Evolutionary conservation across 2,329 filamentous ascomycete species (phyloP).

Genomic region (Sphaerulina populicola): DNA sequence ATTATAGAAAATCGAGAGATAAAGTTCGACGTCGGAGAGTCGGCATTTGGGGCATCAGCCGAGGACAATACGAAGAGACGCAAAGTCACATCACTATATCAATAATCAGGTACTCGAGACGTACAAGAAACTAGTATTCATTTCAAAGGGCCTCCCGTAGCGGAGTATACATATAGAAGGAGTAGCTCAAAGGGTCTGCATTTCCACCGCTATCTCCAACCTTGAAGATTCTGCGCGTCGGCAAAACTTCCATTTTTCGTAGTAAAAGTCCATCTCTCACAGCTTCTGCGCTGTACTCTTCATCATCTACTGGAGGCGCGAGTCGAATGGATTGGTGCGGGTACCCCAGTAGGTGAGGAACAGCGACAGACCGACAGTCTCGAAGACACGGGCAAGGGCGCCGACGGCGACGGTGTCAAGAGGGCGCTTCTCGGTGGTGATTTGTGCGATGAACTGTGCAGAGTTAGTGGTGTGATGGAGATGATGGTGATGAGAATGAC

Average conservation of each 20-base stretch:
- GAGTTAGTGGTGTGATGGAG: slow-evolving; percentile 21
- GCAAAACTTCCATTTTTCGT: background rate
- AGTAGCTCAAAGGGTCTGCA: slow-evolving; percentile 7
- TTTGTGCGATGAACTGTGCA: slow-evolving; percentile 68
- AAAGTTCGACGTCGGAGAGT: background rate
- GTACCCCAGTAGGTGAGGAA: slow-evolving; percentile 98
- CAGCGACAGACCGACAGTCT: slow-evolving; percentile 84
- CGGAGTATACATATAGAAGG: slow-evolving; percentile 9
- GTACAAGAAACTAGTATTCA: slow-evolving; percentile 1
- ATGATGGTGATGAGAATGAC: slow-evolving; percentile 32
- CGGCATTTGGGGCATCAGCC: background rate
- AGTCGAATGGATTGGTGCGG: slow-evolving; percentile 83
- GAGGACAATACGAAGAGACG: background rate
- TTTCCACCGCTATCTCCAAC: slow-evolving; percentile 3
- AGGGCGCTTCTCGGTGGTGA: slow-evolving; percentile 86
- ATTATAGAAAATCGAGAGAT: background rate
- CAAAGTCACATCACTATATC: too few species aligned
- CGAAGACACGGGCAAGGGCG: slow-evolving; percentile 73
- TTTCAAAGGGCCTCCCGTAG: slow-evolving; percentile 4
- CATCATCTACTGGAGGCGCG: slow-evolving; percentile 56
- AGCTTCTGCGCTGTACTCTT: slow-evolving; percentile 4
- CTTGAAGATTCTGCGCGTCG: background rate
- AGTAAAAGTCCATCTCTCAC: slow-evolving; percentile 1
- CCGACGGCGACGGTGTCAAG: slow-evolving; percentile 83
- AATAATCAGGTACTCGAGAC: background rate